Conservation (phyloP, 2,329 filamentous ascomycete genomes). For the Ophiostoma novo-ulmi region DNA sequence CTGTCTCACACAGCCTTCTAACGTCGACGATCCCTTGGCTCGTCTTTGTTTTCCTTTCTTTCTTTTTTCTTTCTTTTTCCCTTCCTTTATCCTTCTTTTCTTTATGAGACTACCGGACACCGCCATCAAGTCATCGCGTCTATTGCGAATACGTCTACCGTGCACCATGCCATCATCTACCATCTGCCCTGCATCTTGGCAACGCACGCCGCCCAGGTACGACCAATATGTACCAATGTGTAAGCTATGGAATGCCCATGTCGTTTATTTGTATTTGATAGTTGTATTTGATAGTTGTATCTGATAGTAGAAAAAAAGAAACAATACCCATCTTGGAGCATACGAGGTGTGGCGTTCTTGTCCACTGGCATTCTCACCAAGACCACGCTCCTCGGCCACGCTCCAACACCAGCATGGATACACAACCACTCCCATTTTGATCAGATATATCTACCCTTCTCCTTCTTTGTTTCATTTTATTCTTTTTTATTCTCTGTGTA, state of each 20-base stretch:
- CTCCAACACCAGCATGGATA: background rate
- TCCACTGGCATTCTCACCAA: background rate
- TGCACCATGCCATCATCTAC: background rate
- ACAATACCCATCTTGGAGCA: too few species aligned
- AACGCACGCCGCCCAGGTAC: background rate
- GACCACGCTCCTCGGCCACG: background rate
- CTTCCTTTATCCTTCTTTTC: background rate
- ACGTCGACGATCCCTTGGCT: constrained; percentile 6
- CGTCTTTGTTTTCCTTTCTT: background rate
- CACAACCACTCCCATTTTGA: background rate
- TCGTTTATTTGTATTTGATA: background rate
- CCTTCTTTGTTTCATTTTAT: background rate
- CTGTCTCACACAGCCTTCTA: background rate
- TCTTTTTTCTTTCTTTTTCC: background rate
- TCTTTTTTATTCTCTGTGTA: background rate
- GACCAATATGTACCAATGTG: too few species aligned
- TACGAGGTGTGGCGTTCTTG: background rate
- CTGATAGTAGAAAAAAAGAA: too few species aligned
- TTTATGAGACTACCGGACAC: background rate
- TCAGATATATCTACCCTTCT: background rate
- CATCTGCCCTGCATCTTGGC: background rate
- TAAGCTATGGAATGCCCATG: background rate
- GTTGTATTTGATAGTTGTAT: too few species aligned
- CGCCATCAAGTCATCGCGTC: background rate
- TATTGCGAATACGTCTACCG: too few species aligned